phyloP scores from a whole-genome alignment of 2,329 filamentous ascomycete species.

The Fusarium sp. region DNA sequence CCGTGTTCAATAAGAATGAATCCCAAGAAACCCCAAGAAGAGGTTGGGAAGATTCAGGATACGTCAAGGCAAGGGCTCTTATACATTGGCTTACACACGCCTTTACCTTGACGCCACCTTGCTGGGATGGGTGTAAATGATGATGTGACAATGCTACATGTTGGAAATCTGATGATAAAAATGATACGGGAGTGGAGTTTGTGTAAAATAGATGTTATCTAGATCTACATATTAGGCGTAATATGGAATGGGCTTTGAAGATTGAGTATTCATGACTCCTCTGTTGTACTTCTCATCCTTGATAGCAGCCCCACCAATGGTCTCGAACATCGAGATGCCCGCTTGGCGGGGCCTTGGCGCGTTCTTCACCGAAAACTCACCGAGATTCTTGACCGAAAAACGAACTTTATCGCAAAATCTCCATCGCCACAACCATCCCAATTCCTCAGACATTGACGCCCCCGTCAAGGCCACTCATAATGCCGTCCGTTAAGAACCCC shows the following conservation, averaged over 20 bases:
- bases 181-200: background rate
- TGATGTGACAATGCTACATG: background rate
- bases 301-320: background rate
- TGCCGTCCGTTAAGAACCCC: conserved; percentile 69
- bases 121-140: background rate
- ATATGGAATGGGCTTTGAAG: background rate
- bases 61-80: background rate
- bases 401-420: conserved; percentile 22
- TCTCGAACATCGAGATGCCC: conserved; percentile 25
- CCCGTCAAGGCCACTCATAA: conserved; percentile 39
- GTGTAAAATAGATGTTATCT: conserved; percentile 2
- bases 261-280: background rate
- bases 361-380: conserved; percentile 20
- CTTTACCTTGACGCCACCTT: background rate
- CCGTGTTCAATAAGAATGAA: background rate
- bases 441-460: background rate
- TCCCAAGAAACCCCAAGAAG: background rate
- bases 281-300: background rate
- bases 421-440: conserved; percentile 1
- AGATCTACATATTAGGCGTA: background rate
- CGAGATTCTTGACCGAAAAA: conserved; percentile 33
- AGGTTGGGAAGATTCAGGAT: background rate
- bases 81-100: background rate
- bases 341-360: conserved; percentile 28
- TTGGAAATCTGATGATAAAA: background rate